These are phyloP conservation scores for Sporothrix euskadiensis DNA, from an alignment of 2,329 filamentous ascomycete species.

Conservation along the genomic window DNA sequence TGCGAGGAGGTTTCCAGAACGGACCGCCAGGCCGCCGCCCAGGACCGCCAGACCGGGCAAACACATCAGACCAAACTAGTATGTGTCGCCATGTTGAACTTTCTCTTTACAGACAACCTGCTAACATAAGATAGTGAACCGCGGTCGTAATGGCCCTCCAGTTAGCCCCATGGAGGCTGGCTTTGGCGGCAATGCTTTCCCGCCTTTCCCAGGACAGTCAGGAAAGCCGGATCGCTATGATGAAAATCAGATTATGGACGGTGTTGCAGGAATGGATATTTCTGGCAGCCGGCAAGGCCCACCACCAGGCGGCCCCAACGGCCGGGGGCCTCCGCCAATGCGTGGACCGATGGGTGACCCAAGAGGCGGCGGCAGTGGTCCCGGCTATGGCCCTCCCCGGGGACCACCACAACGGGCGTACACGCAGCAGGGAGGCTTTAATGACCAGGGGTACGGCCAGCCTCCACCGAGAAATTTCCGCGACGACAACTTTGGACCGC, in stretches of 20 bases:
- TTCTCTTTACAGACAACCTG: not conserved
- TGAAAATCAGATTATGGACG: conserved; percentile 45
- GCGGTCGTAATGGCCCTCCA: conserved; percentile 38
- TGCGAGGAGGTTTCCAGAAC: conserved; percentile 40
- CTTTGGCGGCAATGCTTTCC: conserved; percentile 46
- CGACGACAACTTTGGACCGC: conserved; percentile 51
- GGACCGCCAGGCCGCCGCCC: conserved; percentile 40
- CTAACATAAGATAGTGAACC: conserved; percentile 31
- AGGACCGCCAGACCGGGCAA: conserved; percentile 44
- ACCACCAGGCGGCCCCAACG: conserved; percentile 24
- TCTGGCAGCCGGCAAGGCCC: conserved; percentile 36
- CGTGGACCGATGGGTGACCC: conserved; percentile 36
- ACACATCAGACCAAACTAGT: conserved; percentile 47
- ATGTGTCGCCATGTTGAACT: conserved; percentile 33
- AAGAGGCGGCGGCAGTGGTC: conserved; percentile 28
- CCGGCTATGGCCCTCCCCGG: conserved; percentile 33
- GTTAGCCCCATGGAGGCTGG: conserved; percentile 38
- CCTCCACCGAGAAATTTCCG: conserved; percentile 37
- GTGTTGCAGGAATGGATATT: conserved; percentile 47
- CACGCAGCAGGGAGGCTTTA: conserved; percentile 36
- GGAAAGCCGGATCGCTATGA: conserved; percentile 45
- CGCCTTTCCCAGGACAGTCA: conserved; percentile 46
- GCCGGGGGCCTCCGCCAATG: conserved; percentile 33
- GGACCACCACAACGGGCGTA: conserved; percentile 32
- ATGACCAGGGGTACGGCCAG: conserved; percentile 40